Evolutionary conservation across 139 green algal species (phyloP), one percentile per base, ranked within the genome.

Genomic region (Tetradesmus obliquus): DNA sequence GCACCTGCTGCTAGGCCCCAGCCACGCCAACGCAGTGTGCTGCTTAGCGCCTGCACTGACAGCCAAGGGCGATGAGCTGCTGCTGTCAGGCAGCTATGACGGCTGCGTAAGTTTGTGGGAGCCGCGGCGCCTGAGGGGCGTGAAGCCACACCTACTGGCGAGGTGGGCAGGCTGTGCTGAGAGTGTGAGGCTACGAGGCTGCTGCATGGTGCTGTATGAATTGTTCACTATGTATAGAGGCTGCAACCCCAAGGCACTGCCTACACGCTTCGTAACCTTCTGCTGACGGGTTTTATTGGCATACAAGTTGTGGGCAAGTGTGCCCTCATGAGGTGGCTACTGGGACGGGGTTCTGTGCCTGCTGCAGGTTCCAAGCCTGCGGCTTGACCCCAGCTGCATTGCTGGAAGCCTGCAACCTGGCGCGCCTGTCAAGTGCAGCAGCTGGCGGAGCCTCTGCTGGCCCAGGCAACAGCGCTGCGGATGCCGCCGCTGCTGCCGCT

Each of bases 51-150:
- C 93, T 55, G 92, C 74, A 9, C 17, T 84, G 24, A 84, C 94
- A 32, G 54, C 72, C 57, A 84, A 74, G 12, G 92, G 91, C 10
- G 89, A 93, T 58, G 91, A 94, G 91, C 85, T 93, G 57, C 82
- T 95, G 24, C 22, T 95, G n/a, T 92, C 91, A 20, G 92, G 88
- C 58, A 79, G 91, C 24, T 96, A 94, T 90, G 95, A 96, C 86
- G 94, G 95, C 55, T 79, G 53, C 17, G 86, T 96, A 54, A 89
- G 81, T 51, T 58, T 96, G 9, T 96, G 95, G 95, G 92, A 96
- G 74, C 72, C 95, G 20, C 86, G 91, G 13, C 86, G 85, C 8
- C 6, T 88, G 24, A 32, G 74, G 81, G 86, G 74, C 3, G 20
- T 84, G 22, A 72, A 91, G 45, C 93, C 93, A 22, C 89, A 90